phyloP scores from a whole-genome alignment of 2,329 filamentous ascomycete species.

The Curvularia sp. region DNA sequence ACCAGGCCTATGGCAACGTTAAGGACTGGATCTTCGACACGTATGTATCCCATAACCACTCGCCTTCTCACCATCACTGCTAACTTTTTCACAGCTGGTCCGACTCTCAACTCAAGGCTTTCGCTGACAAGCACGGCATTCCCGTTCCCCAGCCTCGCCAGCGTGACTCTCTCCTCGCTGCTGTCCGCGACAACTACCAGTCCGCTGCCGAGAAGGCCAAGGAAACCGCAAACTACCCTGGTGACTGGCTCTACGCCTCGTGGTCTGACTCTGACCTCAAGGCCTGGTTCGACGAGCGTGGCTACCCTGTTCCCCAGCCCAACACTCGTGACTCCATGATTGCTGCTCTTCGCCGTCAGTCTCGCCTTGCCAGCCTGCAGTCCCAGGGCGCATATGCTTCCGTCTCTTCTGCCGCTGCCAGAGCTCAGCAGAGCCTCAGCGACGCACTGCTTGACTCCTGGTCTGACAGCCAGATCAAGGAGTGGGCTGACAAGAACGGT shows the following conservation, averaged over 20 bases:
- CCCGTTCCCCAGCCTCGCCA: conserved; percentile 86
- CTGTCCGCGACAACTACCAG: conserved; percentile 83
- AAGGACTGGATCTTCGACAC: conserved; percentile 92
- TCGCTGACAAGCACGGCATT: conserved; percentile 87
- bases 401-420: conserved; percentile 58
- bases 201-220: conserved; percentile 75
- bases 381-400: conserved; percentile 59
- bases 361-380: conserved; percentile 77
- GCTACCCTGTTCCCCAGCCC: conserved; percentile 85
- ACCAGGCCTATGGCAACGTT: conserved; percentile 73
- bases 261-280: conserved; percentile 96
- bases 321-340: conserved; percentile 85
- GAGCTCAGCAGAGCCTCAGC: conserved; percentile 76
- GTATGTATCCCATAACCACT: conserved; percentile 51
- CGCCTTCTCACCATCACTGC: conserved; percentile 16
- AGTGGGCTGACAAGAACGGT: conserved; percentile 89
- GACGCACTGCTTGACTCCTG: conserved; percentile 88
- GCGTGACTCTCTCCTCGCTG: conserved; percentile 80
- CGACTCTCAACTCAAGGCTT: conserved; percentile 91
- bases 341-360: conserved; percentile 88
- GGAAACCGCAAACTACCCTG: conserved; percentile 84
- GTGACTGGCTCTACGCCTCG: conserved; percentile 88
- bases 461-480: conserved; percentile 89
- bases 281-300: conserved; percentile 88
- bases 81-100: conserved; percentile 72